Conservation (phyloP, 2,329 filamentous ascomycete genomes). For the Aureobasidium sp. region DNA sequence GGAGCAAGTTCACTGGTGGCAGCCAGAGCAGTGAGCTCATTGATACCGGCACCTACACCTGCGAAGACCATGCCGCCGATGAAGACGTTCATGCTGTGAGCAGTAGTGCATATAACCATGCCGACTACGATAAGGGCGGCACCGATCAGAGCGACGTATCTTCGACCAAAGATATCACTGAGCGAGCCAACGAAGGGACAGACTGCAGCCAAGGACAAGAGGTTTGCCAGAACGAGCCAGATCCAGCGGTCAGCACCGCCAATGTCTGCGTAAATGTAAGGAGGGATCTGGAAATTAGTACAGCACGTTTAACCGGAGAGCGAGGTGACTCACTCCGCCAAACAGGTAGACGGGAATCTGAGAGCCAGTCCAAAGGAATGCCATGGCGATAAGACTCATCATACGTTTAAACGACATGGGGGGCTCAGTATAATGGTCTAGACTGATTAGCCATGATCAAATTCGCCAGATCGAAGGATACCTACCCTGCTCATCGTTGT, state of each 20-base stretch:
- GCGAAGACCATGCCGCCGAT: slow-evolving; percentile 55
- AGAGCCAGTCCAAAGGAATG: slow-evolving; percentile 52
- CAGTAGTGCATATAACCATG: slow-evolving; percentile 50
- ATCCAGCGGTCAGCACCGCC: slow-evolving; percentile 52
- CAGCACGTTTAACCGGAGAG: not conserved
- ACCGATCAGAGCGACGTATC: slow-evolving; percentile 50
- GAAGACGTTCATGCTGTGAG: slow-evolving; percentile 51
- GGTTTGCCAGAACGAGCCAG: slow-evolving; percentile 46
- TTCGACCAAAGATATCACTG: slow-evolving; percentile 54
- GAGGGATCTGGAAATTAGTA: slow-evolving; percentile 33
- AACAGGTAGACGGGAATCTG: slow-evolving; percentile 48
- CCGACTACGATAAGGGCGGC: slow-evolving; percentile 47
- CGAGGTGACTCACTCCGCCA: slow-evolving; percentile 22
- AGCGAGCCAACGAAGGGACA: slow-evolving; percentile 58
- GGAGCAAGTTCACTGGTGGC: slow-evolving; percentile 61
- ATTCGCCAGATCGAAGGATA: not conserved
- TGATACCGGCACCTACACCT: slow-evolving; percentile 57
- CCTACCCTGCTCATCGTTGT: slow-evolving; percentile 34
- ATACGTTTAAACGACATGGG: slow-evolving; percentile 40
- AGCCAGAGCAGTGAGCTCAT: slow-evolving; percentile 59
- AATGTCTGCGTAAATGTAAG: slow-evolving; percentile 50
- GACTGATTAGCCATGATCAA: not conserved
- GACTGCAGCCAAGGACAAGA: slow-evolving; percentile 48
- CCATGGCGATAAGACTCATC: slow-evolving; percentile 49
- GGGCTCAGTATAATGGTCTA: slow-evolving; percentile 31